These are phyloP conservation scores for Zymoseptoria passerinii DNA, from an alignment of 2,329 filamentous ascomycete species.

Conservation along the genomic window DNA sequence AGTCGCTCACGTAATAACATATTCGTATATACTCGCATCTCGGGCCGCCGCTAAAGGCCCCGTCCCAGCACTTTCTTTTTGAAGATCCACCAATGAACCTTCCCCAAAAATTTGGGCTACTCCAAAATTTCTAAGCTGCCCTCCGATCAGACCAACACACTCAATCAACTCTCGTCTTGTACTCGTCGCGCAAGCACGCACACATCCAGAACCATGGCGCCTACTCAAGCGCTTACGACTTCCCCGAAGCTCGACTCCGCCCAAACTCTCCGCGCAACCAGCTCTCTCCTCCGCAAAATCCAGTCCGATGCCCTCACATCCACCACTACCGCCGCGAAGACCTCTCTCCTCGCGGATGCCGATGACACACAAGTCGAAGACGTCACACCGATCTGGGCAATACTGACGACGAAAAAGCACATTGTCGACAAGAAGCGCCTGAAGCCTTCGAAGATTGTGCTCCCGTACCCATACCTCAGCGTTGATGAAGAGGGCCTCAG, in stretches of 20 bases:
- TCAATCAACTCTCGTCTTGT: background rate
- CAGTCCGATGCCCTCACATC: conserved; percentile 35
- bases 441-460: conserved; percentile 69
- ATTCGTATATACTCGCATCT: too few species aligned
- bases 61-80: background rate
- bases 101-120: background rate
- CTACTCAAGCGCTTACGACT: conserved; percentile 29
- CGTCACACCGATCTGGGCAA: conserved; percentile 51
- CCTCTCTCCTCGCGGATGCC: conserved; percentile 46
- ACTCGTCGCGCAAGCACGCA: background rate
- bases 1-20: too few species aligned
- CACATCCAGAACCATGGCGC: conserved; percentile 19
- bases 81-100: background rate
- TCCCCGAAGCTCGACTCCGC: conserved; percentile 38
- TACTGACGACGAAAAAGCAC: conserved; percentile 58
- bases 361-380: conserved; percentile 40
- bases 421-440: conserved; percentile 65
- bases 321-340: conserved; percentile 43
- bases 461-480: conserved; percentile 53
- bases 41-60: too few species aligned
- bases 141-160: background rate
- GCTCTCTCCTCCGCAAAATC: conserved; percentile 49
- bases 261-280: conserved; percentile 52
- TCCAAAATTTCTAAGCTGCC: background rate
- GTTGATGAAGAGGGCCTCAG: conserved; percentile 39